These are phyloP conservation scores for Tardiomyces digboiensis DNA, from an alignment of 1,139 yeast species.

Conservation along the genomic window DNA sequence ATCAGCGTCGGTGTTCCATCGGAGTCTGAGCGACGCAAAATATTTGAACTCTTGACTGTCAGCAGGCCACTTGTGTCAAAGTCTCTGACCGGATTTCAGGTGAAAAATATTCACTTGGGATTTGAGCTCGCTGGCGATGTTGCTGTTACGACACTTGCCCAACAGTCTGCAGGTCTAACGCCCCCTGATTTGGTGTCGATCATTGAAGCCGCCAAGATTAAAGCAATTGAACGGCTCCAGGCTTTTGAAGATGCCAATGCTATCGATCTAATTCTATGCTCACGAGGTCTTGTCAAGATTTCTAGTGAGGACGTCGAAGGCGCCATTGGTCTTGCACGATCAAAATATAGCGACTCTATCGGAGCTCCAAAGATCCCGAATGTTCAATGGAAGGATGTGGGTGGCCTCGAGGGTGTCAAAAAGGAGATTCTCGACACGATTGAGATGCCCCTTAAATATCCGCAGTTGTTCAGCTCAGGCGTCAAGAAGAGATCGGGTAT, in stretches of 20 bases:
- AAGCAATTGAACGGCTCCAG: conserved; percentile 44
- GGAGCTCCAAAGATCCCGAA: conserved; percentile 97
- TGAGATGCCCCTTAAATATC: conserved; percentile 91
- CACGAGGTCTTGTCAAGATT: conserved; percentile 46
- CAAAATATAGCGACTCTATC: conserved; percentile 83
- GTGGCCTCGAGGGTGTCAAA: conserved; percentile 82
- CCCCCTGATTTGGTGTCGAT: conserved; percentile 77
- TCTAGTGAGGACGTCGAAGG: conserved; percentile 56
- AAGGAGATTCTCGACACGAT: conserved; percentile 92
- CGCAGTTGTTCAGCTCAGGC: conserved; percentile 80
- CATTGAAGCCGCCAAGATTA: conserved; percentile 51
- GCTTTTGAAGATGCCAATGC: conserved; percentile 13
- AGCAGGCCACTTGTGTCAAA: conserved; percentile 1
- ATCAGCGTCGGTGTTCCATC: conserved; percentile 67
- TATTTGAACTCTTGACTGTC: conserved; percentile 41
- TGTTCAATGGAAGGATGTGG: conserved; percentile 93
- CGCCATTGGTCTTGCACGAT: conserved; percentile 76
- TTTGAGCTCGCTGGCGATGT: conserved; percentile 41
- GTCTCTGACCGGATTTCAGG: background rate
- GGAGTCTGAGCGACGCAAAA: conserved; percentile 59
- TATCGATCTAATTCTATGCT: conserved; percentile 19
- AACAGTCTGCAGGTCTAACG: conserved; percentile 88
- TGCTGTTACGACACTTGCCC: conserved; percentile 48
- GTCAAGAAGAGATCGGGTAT: conserved; percentile 92
- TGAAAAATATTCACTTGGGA: conserved; percentile 2